Conservation (phyloP, 805 yeast species). For the Yarrowia alimentaria region DNA sequence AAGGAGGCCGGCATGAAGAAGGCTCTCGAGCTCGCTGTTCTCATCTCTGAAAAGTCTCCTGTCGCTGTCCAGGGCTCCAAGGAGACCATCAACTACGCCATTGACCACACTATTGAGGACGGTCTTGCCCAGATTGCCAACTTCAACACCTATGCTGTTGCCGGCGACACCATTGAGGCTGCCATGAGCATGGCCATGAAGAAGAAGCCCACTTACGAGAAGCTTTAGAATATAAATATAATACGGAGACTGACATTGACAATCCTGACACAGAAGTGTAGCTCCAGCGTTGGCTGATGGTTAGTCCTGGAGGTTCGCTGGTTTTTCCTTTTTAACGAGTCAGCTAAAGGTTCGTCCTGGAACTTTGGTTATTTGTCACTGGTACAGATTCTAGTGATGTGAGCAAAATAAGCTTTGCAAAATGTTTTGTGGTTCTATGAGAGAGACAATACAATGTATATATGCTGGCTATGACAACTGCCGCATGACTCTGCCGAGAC, state of each 20-base stretch:
- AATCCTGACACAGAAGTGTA: too few species aligned
- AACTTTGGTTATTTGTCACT: too few species aligned
- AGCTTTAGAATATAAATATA: slow-evolving; percentile 31
- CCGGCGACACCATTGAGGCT: slow-evolving; percentile 39
- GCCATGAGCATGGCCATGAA: slow-evolving; percentile 36
- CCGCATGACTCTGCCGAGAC: neutral
- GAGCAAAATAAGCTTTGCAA: too few species aligned
- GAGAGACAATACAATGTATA: too few species aligned
- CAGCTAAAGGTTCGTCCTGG: too few species aligned
- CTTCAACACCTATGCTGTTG: slow-evolving; percentile 48
- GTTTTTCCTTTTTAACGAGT: too few species aligned
- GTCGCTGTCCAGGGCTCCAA: slow-evolving; percentile 70
- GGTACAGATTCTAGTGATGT: too few species aligned
- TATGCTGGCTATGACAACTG: too few species aligned
- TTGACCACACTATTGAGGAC: slow-evolving; percentile 43
- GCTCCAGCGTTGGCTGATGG: too few species aligned
- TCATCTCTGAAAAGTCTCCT: slow-evolving; percentile 48
- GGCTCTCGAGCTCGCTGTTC: slow-evolving; percentile 51
- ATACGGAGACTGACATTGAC: neutral
- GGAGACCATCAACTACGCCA: slow-evolving; percentile 48
- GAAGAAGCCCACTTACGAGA: slow-evolving; percentile 37
- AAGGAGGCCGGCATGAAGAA: slow-evolving; percentile 50
- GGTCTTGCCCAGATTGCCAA: slow-evolving; percentile 56
- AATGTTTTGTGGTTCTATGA: too few species aligned
- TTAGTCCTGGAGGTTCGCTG: too few species aligned